These are phyloP conservation scores for Suzukiozyma palmioleophila DNA, from an alignment of 1,139 yeast genomes.

Conservation along the genomic window DNA sequence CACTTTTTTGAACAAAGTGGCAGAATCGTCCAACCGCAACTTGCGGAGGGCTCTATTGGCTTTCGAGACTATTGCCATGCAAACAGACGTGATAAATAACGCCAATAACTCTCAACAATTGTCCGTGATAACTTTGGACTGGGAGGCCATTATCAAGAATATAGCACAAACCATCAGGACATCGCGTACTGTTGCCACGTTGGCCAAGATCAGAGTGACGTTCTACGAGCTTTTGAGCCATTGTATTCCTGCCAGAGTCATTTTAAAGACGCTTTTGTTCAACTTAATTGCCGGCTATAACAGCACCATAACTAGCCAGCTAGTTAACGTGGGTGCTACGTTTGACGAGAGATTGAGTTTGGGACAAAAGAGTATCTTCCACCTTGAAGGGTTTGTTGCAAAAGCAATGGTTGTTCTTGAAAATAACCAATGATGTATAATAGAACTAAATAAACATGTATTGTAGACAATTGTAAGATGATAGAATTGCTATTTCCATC, in stretches of 20 bases:
- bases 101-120: conserved; percentile 23
- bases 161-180: conserved; percentile 57
- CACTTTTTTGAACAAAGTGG: conserved; percentile 47
- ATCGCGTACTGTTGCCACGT: conserved; percentile 64
- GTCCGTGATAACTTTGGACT: conserved; percentile 57
- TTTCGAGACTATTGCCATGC: conserved; percentile 82
- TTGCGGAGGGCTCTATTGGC: conserved; percentile 73
- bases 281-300: conserved; percentile 45
- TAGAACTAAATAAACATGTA: too few relatives aligned
- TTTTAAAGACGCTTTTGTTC: conserved; percentile 65
- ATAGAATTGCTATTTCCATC: too few relatives aligned
- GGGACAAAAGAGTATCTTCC: conserved; percentile 89
- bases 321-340: conserved; percentile 65
- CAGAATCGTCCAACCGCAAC: conserved; percentile 59
- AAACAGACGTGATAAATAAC: conserved; percentile 47
- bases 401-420: conserved; percentile 66
- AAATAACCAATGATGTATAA: neutral
- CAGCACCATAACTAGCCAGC: conserved; percentile 36
- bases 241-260: conserved; percentile 82
- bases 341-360: conserved; percentile 86
- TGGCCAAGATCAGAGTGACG: conserved; percentile 69
- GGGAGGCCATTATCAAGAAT: conserved; percentile 74
- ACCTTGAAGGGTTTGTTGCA: conserved; percentile 91
- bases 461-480: too few relatives aligned
- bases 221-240: conserved; percentile 86